Evolutionary conservation across 2,329 filamentous ascomycete species (phyloP).

Genomic region (Fusarium nodosum): DNA sequence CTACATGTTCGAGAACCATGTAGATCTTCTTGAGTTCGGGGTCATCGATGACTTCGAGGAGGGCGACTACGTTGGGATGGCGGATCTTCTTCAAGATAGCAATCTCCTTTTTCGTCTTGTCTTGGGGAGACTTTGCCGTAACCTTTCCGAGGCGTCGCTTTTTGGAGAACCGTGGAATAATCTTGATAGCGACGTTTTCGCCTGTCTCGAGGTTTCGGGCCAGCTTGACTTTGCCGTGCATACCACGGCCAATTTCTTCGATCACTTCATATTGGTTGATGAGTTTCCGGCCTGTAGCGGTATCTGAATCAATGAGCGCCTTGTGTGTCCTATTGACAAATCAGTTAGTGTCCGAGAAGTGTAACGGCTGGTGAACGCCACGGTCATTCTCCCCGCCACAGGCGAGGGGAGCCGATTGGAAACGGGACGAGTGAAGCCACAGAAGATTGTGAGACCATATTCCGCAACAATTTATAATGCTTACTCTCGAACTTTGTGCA

Average conservation of each 20-base stretch:
- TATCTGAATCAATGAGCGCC: conserved; percentile 90
- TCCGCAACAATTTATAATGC: conserved; percentile 52
- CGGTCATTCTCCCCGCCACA: conserved; percentile 21
- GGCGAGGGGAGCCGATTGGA: conserved; percentile 18
- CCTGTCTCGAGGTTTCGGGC: conserved; percentile 82
- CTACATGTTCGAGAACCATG: conserved; percentile 95
- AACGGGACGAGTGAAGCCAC: conserved; percentile 11
- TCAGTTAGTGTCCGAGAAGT: conserved; percentile 35
- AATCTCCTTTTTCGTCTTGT: conserved; percentile 94
- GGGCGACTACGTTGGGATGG: conserved; percentile 94
- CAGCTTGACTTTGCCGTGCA: conserved; percentile 98
- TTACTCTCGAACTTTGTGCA: conserved; percentile 82
- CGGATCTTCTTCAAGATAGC: conserved; percentile 98
- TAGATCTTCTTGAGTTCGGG: conserved; percentile 98
- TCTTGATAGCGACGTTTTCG: conserved; percentile 95
- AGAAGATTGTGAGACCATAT: conserved; percentile 9
- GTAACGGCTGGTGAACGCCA: conserved; percentile 23
- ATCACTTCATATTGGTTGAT: conserved; percentile 99
- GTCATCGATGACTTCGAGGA: conserved; percentile 98
- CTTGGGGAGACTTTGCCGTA: conserved; percentile 72
- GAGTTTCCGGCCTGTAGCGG: conserved; percentile 89
- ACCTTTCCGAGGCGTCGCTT: conserved; percentile 91
- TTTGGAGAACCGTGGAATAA: conserved; percentile 95
- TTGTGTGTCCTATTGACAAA: conserved; percentile 78
- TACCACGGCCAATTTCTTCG: conserved; percentile 93